Evolutionary conservation across 1,284 basidiomycete genomes (phyloP), one percentile per base, ranked within the genome.

Genomic region (Marasmius oreades): DNA sequence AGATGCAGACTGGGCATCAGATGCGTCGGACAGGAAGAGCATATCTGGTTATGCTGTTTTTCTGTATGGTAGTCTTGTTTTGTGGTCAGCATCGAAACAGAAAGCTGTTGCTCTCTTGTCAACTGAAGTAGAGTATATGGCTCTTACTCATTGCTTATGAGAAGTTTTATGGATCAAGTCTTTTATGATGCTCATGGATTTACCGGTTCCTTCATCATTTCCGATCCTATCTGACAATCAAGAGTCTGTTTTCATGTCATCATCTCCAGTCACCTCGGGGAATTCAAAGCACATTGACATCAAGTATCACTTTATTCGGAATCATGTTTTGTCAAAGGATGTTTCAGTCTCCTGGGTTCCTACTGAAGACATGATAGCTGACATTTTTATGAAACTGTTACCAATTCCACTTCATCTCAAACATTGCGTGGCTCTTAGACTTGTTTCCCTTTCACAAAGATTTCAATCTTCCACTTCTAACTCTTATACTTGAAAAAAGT

Each of bases 1-100:
- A 8, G 54, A 62, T 53, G 57, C 58, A 0, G 61, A 65, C 34
- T 63, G 63, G 61, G 62, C 60, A 6, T 61, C 59, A 12, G 56
- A 60, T 50, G 31, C 31, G 7, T 14, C 23, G 0, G 52, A 57
- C 45, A 33, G 57, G 12, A 24, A 39, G 1, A 60, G 59, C 47
- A 51, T 63, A 16, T 64, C 59, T 16, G 61, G 61, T 16, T 64
- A 57, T 42, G 53, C 50, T 1, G 59, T 62, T 37, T 61, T 62
- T 24, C 37, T 60, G 16, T 39, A 46, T 3, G 18, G 31, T 2
- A 36, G 56, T 3, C 43, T 61, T 2, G 34, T 63, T 5, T 61
- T 55, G 12, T 64, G 63, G 63, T 61, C 60, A 1, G 56, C 58
- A 0, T 46, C 50, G 31, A 51, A 57, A 18, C 62, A 62, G 42